Base-by-base conservation (phyloP, 306 rosid species). In the Pyrus communis region DNA sequence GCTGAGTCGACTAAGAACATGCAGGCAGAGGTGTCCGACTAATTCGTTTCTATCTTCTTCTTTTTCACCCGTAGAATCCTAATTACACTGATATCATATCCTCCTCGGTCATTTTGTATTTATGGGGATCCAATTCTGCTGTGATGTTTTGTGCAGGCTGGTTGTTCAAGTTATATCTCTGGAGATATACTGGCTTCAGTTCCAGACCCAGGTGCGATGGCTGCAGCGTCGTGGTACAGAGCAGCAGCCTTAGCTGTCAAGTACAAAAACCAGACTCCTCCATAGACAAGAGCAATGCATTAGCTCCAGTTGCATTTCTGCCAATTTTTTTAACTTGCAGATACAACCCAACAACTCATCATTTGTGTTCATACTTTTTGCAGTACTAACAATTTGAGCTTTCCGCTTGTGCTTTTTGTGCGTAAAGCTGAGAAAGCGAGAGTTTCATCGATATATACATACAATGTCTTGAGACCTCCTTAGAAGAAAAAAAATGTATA, bases 161-260 rank as follows among this genome's bases (percentile, higher is more conserved):
- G 98, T 40, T 96, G 98, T 42, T 83, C 98, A 43, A 81, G 89
- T 22, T 92, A 91, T 67, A 82, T 92, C 27, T 51, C 91, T 21
- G 86, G 69, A n/a, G 98, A 91, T 76, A 79, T 71, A 35, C 96
- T 90, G 30, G 82, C 93, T 38, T 75, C 96, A 19, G 90, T 89
- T 74, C 97, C 99, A 12, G 99, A 96, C 71, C 99, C 99, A 3
- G 99, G 99, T 63, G 99, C 99, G 33, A 89, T 92, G 96, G 99
- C 96, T 70, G 97, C 84, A 4, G 98, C 97, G 0, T 25, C 97
- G 9, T 96, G 99, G 99, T 96, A 91, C 84, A 78, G 80, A 78
- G 98, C 97, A 63, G 99, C 96, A 49, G 98, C 99, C 67, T 43
- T 85, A 43, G 97, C 81, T 23, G 85, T 91, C 28, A 80, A 81